Percentiles rank a stretch among this genome's conserved stretches.
Evolutionary conservation across 306 rosid species (phyloP).

Genomic region (Vicia villosa): DNA sequence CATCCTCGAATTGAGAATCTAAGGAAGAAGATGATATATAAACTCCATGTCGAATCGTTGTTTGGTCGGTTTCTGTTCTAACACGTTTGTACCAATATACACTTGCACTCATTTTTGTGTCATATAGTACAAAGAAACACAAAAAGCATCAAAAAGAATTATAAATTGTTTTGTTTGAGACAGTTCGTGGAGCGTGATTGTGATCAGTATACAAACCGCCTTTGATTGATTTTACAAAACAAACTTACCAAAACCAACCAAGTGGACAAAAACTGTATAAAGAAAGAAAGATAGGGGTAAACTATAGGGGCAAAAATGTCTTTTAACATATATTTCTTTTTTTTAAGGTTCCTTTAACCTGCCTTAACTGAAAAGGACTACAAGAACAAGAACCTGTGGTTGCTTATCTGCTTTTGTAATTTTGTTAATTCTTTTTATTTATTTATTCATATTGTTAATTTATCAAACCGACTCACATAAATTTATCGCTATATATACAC

Average conservation of each 20-base stretch:
- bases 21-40: background rate
- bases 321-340: background rate
- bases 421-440: background rate
- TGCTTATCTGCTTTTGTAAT: background rate
- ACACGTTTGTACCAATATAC: too few species aligned
- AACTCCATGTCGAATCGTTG: too few species aligned
- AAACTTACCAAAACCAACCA: background rate
- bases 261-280: background rate
- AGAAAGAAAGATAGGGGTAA: background rate
- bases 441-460: background rate
- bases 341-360: background rate
- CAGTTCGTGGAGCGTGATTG: too few species aligned
- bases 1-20: background rate
- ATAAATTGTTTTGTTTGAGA: too few species aligned
- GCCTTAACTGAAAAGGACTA: constrained; percentile 2
- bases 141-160: too few species aligned
- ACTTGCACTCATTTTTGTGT: background rate
- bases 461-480: background rate
- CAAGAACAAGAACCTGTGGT: background rate
- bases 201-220: too few species aligned
- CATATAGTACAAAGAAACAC: background rate
- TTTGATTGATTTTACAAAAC: too few species aligned
- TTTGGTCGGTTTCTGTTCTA: too few species aligned
- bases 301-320: background rate
- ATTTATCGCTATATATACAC: background rate